Percentiles rank a stretch among this genome's conserved stretches.
Evolutionary conservation across 768 basidiomycete species (phyloP).

Genomic region (Mycena haematopus): DNA sequence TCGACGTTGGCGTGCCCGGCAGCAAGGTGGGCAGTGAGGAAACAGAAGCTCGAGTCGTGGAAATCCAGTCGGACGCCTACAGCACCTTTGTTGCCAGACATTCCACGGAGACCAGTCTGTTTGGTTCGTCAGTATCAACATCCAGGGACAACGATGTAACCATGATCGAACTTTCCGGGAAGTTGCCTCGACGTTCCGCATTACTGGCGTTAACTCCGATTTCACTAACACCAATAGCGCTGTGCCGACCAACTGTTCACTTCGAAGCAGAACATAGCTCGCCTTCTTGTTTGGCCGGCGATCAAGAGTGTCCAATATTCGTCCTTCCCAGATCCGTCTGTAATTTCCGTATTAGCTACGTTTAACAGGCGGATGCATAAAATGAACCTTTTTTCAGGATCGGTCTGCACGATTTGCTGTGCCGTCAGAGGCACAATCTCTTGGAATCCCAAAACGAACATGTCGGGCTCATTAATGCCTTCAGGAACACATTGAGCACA

Average conservation of each 20-base stretch:
- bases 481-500: slow-evolving; percentile 15
- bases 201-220: slow-evolving; percentile 73
- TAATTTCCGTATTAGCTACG: background rate
- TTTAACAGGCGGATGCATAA: background rate
- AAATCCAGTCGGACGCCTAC: slow-evolving; percentile 93
- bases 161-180: slow-evolving; percentile 77
- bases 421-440: slow-evolving; percentile 99
- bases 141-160: slow-evolving; percentile 2
- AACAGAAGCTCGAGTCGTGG: slow-evolving; percentile 91
- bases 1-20: slow-evolving; percentile 92
- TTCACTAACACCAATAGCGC: slow-evolving; percentile 88
- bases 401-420: slow-evolving; percentile 94
- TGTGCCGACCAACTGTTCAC: slow-evolving; percentile 98
- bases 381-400: slow-evolving; percentile 85
- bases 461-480: slow-evolving; percentile 74
- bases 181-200: slow-evolving; percentile 91
- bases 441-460: slow-evolving; percentile 92
- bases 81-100: slow-evolving; percentile 98
- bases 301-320: slow-evolving; percentile 81
- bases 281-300: slow-evolving; percentile 68
- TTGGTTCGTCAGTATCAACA: slow-evolving; percentile 6
- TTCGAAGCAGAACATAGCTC: slow-evolving; percentile 86
- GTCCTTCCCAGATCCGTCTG: slow-evolving; percentile 87
- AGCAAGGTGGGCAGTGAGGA: slow-evolving; percentile 94
- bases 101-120: slow-evolving; percentile 88